phyloP scores from a whole-genome alignment of 345 rosid species.

The Anastatica hierochuntica region DNA sequence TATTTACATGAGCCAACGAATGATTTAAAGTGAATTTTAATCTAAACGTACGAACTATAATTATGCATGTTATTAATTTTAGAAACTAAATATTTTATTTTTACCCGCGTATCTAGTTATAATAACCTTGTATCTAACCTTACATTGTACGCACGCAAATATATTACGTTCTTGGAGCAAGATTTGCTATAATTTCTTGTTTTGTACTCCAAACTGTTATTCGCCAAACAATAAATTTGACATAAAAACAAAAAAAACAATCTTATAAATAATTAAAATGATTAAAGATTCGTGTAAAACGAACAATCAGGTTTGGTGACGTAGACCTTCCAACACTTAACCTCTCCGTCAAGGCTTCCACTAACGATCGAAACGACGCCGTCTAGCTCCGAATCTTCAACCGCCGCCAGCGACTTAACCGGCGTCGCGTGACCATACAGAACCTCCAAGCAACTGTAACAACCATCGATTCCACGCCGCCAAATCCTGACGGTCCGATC shows the following conservation, averaged over 20 bases:
- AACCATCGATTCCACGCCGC: constrained; percentile 48
- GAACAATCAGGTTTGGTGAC: constrained; percentile 29
- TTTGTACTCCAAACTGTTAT: constrained; percentile 8
- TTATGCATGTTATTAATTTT: no score
- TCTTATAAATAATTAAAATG: neutral
- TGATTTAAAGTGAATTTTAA: no score
- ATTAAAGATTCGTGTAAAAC: constrained; percentile 4
- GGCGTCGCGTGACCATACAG: constrained; percentile 63
- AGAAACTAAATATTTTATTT: no score
- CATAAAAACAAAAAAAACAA: neutral
- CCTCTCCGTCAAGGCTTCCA: constrained; percentile 78
- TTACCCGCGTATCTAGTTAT: no score
- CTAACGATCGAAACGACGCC: constrained; percentile 47
- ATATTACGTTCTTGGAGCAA: no score
- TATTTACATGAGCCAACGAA: no score
- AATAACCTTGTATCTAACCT: neutral
- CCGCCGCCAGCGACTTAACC: constrained; percentile 68
- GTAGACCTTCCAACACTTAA: constrained; percentile 52
- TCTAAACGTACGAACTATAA: no score
- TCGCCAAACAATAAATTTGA: neutral
- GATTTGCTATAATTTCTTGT: neutral
- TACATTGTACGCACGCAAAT: neutral
- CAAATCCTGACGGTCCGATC: constrained; percentile 85
- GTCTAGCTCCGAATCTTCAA: constrained; percentile 25
- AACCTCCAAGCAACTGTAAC: constrained; percentile 54